phyloP scores from a whole-genome alignment of 306 rosid genomes.

The Cicer cuneatum region DNA sequence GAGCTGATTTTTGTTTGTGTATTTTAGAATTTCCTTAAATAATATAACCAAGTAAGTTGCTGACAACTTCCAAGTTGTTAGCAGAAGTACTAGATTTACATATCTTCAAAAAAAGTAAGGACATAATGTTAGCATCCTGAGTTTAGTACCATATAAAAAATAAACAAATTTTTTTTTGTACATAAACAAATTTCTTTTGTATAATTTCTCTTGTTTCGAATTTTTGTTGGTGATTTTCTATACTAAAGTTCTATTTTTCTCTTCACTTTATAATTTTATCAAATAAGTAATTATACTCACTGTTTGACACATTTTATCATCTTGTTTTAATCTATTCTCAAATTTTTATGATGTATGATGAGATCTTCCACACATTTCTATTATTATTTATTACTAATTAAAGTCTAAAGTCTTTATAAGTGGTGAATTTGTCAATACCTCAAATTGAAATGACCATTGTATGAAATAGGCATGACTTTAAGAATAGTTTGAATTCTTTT shows the following conservation, averaged over 20 bases:
- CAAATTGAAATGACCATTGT: too few species aligned
- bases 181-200: too few species aligned
- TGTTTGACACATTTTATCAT: not conserved
- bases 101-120: slow-evolving; percentile 42
- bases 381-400: not conserved
- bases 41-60: not conserved
- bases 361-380: not conserved
- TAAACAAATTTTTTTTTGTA: not conserved
- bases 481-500: too few species aligned
- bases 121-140: not conserved
- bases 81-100: slow-evolving; percentile 42
- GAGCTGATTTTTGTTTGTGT: slow-evolving; percentile 18
- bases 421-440: too few species aligned
- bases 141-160: slow-evolving; percentile 23
- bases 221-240: not conserved
- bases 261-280: slow-evolving; percentile 5
- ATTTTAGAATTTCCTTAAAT: not conserved
- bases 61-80: slow-evolving; percentile 24
- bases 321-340: not conserved
- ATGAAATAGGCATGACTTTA: too few species aligned
- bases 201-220: not conserved
- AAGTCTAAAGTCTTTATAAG: not conserved
- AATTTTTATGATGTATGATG: not conserved
- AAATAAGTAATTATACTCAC: not conserved
- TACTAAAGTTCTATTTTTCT: not conserved